These are phyloP conservation scores for Daedalea quercina DNA, from an alignment of 768 basidiomycete genomes.

Conservation along the genomic window DNA sequence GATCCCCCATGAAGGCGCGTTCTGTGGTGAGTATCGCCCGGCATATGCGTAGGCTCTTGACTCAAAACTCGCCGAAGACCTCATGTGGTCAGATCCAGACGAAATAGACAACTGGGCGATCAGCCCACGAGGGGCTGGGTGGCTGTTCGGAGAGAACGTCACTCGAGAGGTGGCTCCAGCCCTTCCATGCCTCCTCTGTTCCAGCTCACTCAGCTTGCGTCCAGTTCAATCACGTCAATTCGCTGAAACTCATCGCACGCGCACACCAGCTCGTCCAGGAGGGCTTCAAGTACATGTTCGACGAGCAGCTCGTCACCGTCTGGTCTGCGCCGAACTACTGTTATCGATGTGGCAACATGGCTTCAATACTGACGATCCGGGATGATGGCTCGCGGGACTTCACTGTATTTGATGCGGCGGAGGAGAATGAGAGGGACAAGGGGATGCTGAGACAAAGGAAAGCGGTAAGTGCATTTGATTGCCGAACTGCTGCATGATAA, in stretches of 20 bases:
- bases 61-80: conserved; percentile 40
- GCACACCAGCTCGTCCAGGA: conserved; percentile 97
- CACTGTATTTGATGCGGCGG: conserved; percentile 80
- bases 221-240: conserved; percentile 91
- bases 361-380: conserved; percentile 80
- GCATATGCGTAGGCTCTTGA: too few relatives aligned
- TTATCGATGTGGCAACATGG: conserved; percentile 83
- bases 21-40: conserved; percentile 58
- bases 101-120: conserved; percentile 96
- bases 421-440: conserved; percentile 83
- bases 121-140: conserved; percentile 93
- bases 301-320: conserved; percentile 84
- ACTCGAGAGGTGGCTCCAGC: conserved; percentile 62
- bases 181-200: neutral
- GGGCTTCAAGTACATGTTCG: conserved; percentile 96
- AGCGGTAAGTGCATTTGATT: conserved; percentile 44
- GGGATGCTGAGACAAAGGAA: conserved; percentile 64
- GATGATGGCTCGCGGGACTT: conserved; percentile 64
- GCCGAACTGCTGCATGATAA: neutral
- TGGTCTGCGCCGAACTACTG: conserved; percentile 93
- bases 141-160: conserved; percentile 85
- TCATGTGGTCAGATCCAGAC: conserved; percentile 99
- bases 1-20: conserved; percentile 98
- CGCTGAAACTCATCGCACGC: conserved; percentile 80
- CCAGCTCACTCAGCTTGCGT: neutral